These are phyloP conservation scores for Rosa rugosa DNA, from an alignment of 306 rosid genomes.

Conservation along the genomic window DNA sequence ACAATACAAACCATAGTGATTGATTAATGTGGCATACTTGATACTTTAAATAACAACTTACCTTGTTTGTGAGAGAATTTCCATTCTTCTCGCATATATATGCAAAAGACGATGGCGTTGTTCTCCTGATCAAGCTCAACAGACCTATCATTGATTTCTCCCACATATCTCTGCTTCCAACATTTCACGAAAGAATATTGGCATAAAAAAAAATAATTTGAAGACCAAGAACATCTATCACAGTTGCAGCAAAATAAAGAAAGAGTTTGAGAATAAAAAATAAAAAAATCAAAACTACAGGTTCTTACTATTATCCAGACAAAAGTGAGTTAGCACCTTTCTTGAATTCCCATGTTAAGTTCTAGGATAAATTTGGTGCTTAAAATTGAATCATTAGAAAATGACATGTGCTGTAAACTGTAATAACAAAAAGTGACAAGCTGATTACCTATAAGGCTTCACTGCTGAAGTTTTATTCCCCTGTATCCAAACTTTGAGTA, in stretches of 20 bases:
- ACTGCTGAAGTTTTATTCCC: conserved; percentile 85
- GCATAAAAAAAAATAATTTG: conserved; percentile 20
- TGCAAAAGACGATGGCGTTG: conserved; percentile 91
- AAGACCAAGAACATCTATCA: neutral
- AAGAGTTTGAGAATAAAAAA: too few relatives aligned
- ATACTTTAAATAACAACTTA: conserved; percentile 29
- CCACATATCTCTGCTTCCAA: conserved; percentile 94
- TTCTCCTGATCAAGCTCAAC: conserved; percentile 63
- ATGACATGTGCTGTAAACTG: neutral
- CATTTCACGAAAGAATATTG: conserved; percentile 26
- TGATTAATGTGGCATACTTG: conserved; percentile 9
- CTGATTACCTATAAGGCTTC: conserved; percentile 76
- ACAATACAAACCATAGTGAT: conserved; percentile 17
- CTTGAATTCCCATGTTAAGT: neutral
- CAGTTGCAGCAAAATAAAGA: neutral
- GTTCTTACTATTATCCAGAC: neutral
- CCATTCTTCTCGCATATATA: conserved; percentile 97
- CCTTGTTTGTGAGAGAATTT: conserved; percentile 73
- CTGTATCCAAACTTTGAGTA: conserved; percentile 96
- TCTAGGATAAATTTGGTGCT: neutral
- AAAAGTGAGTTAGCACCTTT: neutral
- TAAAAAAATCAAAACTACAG: neutral
- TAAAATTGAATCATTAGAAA: neutral
- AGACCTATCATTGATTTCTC: conserved; percentile 96
- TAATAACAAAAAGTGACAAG: conserved; percentile 4